Percentiles rank a stretch among this genome's conserved stretches.
These are phyloP conservation scores for Thelonectria rubi DNA, from an alignment of 2,329 filamentous ascomycete genomes.

Conservation along the genomic window DNA sequence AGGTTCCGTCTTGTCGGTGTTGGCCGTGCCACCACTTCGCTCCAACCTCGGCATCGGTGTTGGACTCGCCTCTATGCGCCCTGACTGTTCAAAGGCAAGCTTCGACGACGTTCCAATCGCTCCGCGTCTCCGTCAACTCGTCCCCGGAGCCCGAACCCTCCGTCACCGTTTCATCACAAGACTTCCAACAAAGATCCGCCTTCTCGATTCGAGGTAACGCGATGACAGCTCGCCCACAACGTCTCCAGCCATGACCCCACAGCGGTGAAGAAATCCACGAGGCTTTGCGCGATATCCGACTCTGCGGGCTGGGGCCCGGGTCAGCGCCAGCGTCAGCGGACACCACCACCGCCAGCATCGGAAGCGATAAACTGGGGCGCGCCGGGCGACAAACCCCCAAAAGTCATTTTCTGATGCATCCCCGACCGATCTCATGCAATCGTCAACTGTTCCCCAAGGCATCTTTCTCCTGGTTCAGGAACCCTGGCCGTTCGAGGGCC, in stretches of 20 bases:
- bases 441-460: slow-evolving; percentile 10
- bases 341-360: slow-evolving; percentile 32
- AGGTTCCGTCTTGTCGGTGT: slow-evolving; percentile 17
- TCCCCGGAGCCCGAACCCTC: neutral
- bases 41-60: slow-evolving; percentile 24
- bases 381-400: slow-evolving; percentile 31
- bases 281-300: slow-evolving; percentile 25
- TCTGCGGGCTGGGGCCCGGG: slow-evolving; percentile 24
- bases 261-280: slow-evolving; percentile 21
- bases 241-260: slow-evolving; percentile 13
- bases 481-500: slow-evolving; percentile 16
- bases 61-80: neutral
- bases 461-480: slow-evolving; percentile 24
- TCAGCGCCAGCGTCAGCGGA: slow-evolving; percentile 35
- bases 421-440: slow-evolving; percentile 39
- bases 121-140: neutral
- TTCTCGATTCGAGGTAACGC: slow-evolving; percentile 15
- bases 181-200: slow-evolving; percentile 1
- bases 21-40: slow-evolving; percentile 17
- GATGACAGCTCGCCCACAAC: slow-evolving; percentile 12
- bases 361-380: slow-evolving; percentile 32
- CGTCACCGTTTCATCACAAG: slow-evolving; percentile 23
- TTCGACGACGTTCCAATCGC: slow-evolving; percentile 1
- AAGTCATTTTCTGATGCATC: slow-evolving; percentile 33
- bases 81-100: neutral